These are phyloP conservation scores for Plasmopara viticola DNA, from an alignment of 352 stramenopile species.

Conservation along the genomic window DNA sequence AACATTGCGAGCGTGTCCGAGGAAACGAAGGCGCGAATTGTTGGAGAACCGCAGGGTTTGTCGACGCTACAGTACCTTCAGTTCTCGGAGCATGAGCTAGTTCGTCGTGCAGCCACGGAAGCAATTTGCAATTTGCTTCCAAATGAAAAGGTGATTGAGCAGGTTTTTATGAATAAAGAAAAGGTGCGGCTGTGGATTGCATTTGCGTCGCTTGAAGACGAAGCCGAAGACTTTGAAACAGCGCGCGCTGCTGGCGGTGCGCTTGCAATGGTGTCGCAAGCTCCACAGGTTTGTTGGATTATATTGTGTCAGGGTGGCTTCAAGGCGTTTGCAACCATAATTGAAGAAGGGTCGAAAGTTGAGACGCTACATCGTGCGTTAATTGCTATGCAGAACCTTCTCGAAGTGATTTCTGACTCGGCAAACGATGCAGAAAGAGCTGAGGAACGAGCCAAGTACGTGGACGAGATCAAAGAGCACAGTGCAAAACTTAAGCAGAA, in stretches of 20 bases:
- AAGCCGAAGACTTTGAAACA: slow-evolving; percentile 89
- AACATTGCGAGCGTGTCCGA: slow-evolving; percentile 94
- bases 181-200: slow-evolving; percentile 92
- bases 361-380: slow-evolving; percentile 70
- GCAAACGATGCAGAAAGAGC: slow-evolving; percentile 42
- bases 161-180: slow-evolving; percentile 89
- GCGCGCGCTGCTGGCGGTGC: slow-evolving; percentile 88
- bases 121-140: slow-evolving; percentile 94
- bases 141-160: slow-evolving; percentile 89
- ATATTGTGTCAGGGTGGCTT: slow-evolving; percentile 64
- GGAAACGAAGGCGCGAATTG: slow-evolving; percentile 90
- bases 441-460: slow-evolving; percentile 38
- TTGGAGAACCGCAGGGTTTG: slow-evolving; percentile 56
- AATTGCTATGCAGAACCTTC: slow-evolving; percentile 73
- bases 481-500: slow-evolving; percentile 28
- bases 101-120: slow-evolving; percentile 95
- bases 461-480: slow-evolving; percentile 32
- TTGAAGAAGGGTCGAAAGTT: slow-evolving; percentile 43
- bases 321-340: slow-evolving; percentile 46
- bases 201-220: slow-evolving; percentile 88
- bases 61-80: slow-evolving; percentile 85
- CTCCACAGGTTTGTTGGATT: slow-evolving; percentile 64
- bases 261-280: slow-evolving; percentile 90
- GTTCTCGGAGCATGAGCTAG: slow-evolving; percentile 97
- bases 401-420: slow-evolving; percentile 33